Base-by-base conservation (phyloP, 345 rosid genomes). In the Eucalyptus coolabah region DNA sequence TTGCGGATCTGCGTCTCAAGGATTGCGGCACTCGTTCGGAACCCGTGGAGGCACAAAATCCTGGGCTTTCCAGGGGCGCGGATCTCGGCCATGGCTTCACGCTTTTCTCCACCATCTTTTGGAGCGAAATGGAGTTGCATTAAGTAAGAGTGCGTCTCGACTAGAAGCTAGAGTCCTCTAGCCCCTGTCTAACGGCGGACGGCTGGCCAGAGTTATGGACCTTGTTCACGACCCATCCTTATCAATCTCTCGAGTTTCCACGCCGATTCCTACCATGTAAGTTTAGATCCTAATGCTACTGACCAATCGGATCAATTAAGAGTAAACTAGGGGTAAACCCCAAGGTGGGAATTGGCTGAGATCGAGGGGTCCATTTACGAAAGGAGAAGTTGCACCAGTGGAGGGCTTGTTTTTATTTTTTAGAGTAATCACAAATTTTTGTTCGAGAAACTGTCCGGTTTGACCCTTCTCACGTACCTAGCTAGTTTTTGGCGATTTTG, bases 11-110 rank as follows among this genome's bases (percentile, higher is more conserved):
- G 44, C 30, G 87, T 44, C 30, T 56, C 77, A 14, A 93, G 91
- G 86, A 93, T 93, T 67, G n/a, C 65, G 44, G 88, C 92, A 37
- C 95, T 94, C 1, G 94, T 94, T 67, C 93, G 91, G 91, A 94
- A 94, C 47, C 93, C 95, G 30, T 92, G 93, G 67, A 94, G 91
- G 77, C 94, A 94, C 8, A 93, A 47, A 56, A 94, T 50, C 90
- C 90, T 90, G 77, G 72, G 72, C 34, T 63, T 63, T 15, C 72
- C 34, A 14, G n/a, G 32, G n/a, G 67, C n/a, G 1, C n/a, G 8
- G n/a, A 60, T 28, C 7, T 60, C 8, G n/a, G 67, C 67, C 67
- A 60, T 60, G 67, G 67, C 67, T 60, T 60, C n/a, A 15, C 15
- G 7, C 67, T 60, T 60, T 60, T 60, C 67, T 26, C n/a, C 16